Percentiles rank a stretch among this genome's conserved stretches.
phyloP scores from a whole-genome alignment of 2,329 filamentous ascomycete genomes.

The Hypoxylon sp. region DNA sequence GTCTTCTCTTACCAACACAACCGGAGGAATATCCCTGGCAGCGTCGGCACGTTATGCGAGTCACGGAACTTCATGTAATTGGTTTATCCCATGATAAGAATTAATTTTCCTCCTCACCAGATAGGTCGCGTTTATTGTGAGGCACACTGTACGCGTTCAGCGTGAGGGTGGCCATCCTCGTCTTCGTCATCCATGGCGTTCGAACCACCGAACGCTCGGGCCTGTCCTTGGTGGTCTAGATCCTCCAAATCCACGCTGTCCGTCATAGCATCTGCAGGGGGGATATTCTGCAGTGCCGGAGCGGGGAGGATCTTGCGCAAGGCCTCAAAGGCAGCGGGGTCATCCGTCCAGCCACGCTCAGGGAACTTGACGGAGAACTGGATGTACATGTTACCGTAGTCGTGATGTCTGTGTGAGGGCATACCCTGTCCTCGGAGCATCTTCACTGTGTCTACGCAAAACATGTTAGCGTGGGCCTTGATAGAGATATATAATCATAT shows the following conservation, averaged over 20 bases:
- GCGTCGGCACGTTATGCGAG: constrained; percentile 36
- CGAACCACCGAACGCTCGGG: constrained; percentile 76
- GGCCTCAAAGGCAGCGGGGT: constrained; percentile 79
- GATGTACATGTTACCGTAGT: constrained; percentile 95
- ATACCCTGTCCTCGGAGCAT: constrained; percentile 97
- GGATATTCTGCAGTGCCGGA: constrained; percentile 72
- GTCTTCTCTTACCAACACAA: constrained; percentile 39
- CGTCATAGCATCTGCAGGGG: constrained; percentile 88
- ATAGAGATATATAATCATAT: not conserved
- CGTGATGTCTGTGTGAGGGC: constrained; percentile 95
- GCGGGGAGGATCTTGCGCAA: constrained; percentile 89
- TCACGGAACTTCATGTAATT: constrained; percentile 14
- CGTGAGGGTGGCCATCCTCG: constrained; percentile 80
- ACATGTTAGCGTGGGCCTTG: constrained; percentile 14
- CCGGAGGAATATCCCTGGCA: constrained; percentile 22
- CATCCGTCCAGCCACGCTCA: constrained; percentile 77
- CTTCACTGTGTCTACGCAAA: constrained; percentile 83
- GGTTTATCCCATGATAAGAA: constrained; percentile 1
- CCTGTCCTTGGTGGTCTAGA: constrained; percentile 78
- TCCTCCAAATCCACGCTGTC: constrained; percentile 92
- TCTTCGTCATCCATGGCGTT: constrained; percentile 81
- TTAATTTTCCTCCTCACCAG: constrained; percentile 2
- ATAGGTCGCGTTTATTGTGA: constrained; percentile 75
- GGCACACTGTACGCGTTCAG: constrained; percentile 87
- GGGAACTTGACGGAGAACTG: constrained; percentile 99